These are phyloP conservation scores for Maudiozyma turicensis DNA, from an alignment of 805 yeast species.

Conservation along the genomic window DNA sequence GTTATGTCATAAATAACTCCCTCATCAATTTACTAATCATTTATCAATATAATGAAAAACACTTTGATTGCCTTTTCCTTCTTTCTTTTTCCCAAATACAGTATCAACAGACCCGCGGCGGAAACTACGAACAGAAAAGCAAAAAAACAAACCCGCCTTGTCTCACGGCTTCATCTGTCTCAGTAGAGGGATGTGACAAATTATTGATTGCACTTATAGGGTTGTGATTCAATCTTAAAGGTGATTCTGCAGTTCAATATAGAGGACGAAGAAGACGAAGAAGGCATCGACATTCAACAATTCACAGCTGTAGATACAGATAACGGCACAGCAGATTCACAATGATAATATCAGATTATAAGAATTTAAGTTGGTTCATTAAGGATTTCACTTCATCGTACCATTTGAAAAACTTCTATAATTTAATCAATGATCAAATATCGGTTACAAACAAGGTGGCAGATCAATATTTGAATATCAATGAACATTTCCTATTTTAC, in stretches of 20 bases:
- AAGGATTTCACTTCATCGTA: not conserved
- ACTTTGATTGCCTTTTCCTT: too few species aligned
- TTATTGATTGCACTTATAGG: too few species aligned
- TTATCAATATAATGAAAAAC: too few species aligned
- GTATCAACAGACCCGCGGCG: too few species aligned
- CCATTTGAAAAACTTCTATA: not conserved
- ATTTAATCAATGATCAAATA: not conserved
- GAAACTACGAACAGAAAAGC: too few species aligned
- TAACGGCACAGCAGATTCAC: not conserved
- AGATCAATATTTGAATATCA: conserved; percentile 19
- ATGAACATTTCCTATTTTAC: conserved; percentile 59
- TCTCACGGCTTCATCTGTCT: too few species aligned
- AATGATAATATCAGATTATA: not conserved
- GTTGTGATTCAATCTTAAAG: too few species aligned
- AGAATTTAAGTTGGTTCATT: not conserved
- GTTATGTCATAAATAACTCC: too few species aligned
- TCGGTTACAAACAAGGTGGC: not conserved
- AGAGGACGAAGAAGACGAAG: not conserved
- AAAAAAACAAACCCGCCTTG: not conserved
- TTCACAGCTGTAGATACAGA: not conserved
- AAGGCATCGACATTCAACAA: not conserved
- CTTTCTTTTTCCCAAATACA: too few species aligned
- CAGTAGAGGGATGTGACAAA: too few species aligned
- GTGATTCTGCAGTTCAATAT: too few species aligned
- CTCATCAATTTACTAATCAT: too few species aligned